Evolutionary conservation across 2,329 filamentous ascomycete genomes (phyloP).

Genomic region (Mollisiaceae sp.): DNA sequence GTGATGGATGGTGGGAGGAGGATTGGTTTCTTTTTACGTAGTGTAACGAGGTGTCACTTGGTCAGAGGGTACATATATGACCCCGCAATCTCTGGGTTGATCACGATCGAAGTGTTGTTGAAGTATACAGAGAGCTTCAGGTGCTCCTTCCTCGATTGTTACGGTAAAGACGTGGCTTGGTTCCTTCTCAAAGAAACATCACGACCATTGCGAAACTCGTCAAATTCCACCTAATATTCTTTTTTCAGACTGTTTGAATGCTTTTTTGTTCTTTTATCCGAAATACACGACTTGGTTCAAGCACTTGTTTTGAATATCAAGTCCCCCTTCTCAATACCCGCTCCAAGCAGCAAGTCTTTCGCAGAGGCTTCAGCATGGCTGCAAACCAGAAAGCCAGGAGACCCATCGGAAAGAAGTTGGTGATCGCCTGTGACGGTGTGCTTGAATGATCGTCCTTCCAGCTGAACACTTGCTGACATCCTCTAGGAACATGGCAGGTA

Average conservation of each 20-base stretch:
- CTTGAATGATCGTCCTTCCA: constrained; percentile 2
- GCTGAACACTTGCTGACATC: background rate
- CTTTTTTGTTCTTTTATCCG: constrained; percentile 14
- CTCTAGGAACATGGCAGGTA: constrained; percentile 35
- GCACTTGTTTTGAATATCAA: background rate
- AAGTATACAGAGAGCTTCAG: background rate
- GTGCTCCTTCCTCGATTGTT: constrained; percentile 4
- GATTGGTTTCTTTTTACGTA: background rate
- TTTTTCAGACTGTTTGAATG: constrained; percentile 7
- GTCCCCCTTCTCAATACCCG: background rate
- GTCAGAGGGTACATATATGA: background rate
- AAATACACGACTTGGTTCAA: constrained; percentile 8
- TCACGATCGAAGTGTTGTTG: background rate
- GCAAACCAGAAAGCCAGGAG: constrained; percentile 16
- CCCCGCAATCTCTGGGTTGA: background rate
- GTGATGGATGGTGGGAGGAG: too few relatives aligned
- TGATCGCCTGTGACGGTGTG: constrained; percentile 36
- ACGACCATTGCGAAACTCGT: constrained; percentile 2
- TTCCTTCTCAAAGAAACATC: background rate
- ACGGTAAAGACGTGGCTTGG: background rate
- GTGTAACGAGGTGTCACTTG: background rate
- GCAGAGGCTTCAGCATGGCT: constrained; percentile 22
- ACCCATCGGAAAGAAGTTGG: constrained; percentile 28
- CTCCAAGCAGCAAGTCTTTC: background rate
- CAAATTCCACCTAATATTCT: background rate